phyloP scores from a whole-genome alignment of 1,139 yeast genomes.

The Pichia sp. region DNA sequence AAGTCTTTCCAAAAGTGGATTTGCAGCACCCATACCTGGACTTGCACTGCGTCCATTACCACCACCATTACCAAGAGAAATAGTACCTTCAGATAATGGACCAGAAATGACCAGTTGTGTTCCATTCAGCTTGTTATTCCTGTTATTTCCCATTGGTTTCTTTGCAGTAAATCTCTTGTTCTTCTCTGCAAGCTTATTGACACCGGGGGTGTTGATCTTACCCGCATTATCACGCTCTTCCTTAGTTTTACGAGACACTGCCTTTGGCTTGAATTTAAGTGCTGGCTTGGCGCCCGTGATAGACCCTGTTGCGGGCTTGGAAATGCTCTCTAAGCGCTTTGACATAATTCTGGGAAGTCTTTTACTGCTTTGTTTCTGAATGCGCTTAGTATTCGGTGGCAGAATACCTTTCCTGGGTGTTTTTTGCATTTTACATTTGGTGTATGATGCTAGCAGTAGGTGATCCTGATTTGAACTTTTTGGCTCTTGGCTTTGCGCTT shows the following conservation, averaged over 20 bases:
- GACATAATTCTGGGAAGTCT: constrained; percentile 6
- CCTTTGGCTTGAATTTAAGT: constrained; percentile 73
- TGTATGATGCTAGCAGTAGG: too few relatives aligned
- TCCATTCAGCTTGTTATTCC: constrained; percentile 39
- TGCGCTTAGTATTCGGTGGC: too few relatives aligned
- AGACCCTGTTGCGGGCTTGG: constrained; percentile 18
- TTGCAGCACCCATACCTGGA: constrained; percentile 19
- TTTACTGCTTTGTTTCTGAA: too few relatives aligned
- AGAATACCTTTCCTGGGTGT: too few relatives aligned
- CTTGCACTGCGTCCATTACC: constrained; percentile 2
- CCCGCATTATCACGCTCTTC: constrained; percentile 79
- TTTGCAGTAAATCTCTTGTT: constrained; percentile 3
- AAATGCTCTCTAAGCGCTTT: constrained; percentile 31
- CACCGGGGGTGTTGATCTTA: constrained; percentile 34
- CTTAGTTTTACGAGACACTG: constrained; percentile 71
- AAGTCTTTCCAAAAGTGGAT: constrained; percentile 33
- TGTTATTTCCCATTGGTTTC: constrained; percentile 14
- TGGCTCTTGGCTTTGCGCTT: too few relatives aligned
- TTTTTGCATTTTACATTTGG: too few relatives aligned
- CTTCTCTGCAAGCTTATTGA: constrained; percentile 18
- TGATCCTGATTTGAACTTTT: too few relatives aligned
- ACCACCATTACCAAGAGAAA: constrained; percentile 30
- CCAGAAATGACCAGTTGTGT: constrained; percentile 68
- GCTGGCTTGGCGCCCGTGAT: constrained; percentile 31
- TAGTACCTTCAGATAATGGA: constrained; percentile 64